Evolutionary conservation across 1,284 basidiomycete genomes (phyloP), one percentile per base, ranked within the genome.

Genomic region (Pulveroboletus ridleyi): DNA sequence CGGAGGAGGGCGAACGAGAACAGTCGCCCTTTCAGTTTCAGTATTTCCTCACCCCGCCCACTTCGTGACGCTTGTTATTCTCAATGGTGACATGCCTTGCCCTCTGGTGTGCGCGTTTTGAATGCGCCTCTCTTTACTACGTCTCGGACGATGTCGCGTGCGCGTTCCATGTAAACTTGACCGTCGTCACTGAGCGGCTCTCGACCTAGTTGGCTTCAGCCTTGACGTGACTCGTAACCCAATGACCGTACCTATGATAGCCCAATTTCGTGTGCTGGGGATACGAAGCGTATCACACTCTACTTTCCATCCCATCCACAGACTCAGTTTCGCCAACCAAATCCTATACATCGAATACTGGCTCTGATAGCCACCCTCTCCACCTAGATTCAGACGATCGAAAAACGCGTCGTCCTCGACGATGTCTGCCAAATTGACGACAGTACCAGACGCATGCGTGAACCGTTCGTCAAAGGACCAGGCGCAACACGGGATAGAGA

Each of bases 231-330:
- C 29, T 46, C 44, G 20, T 22, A 17, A 47, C 44, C 18, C 5
- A 1, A n/a, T 7, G 61, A 53, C 83, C 87, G 59, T 66, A 91
- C 95, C 95, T 42, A 97, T 78, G 56, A 98, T 85, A 2, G 91
- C 93, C 95, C 96, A 98, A 72, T 96, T 96, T 66, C 95, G 86
- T 39, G 96, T 98, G 75, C 91, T 94, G 0, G 96, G 96, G 23
- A 99, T 96, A 56, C 97, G 82, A 65, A 99, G 77, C 41, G 83
- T 87, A 76, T 99, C 96, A 67, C 89, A 88, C 76, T 98, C 96
- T 13, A 95, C 83, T 62, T 86, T 80, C 94, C 95, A 99, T 1
- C 96, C 96, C 71, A 89, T 90, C 70, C 86, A 79, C 61, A 87
- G 72, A 59, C 88, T 90, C 68, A 90, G 76, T 66, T 82, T 83